Conservation (phyloP, 2,329 filamentous ascomycete species). For the Bipolaris bicolor region DNA sequence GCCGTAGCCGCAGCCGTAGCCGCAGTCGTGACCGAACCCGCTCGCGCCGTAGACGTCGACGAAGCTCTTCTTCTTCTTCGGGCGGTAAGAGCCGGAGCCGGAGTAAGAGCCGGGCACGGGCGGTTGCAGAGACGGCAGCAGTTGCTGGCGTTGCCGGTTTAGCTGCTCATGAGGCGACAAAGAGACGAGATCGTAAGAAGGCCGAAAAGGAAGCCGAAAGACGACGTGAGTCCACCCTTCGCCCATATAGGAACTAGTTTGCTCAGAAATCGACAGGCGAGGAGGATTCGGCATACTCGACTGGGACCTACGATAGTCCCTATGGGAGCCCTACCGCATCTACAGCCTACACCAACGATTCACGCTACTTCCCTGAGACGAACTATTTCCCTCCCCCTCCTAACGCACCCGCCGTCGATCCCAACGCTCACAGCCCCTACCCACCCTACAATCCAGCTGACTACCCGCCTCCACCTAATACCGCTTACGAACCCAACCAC, state of each 20-base stretch:
- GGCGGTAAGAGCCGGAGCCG: slow-evolving; percentile 46
- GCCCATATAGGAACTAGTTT: slow-evolving; percentile 18
- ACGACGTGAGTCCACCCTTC: slow-evolving; percentile 53
- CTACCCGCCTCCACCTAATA: slow-evolving; percentile 46
- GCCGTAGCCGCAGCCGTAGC: slow-evolving; percentile 23
- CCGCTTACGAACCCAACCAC: slow-evolving; percentile 34
- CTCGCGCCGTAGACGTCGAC: slow-evolving; percentile 47
- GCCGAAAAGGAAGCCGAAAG: slow-evolving; percentile 59
- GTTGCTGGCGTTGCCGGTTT: slow-evolving; percentile 64
- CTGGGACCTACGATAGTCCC: slow-evolving; percentile 38
- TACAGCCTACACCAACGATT: slow-evolving; percentile 37
- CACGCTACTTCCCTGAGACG: slow-evolving; percentile 53
- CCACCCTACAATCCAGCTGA: slow-evolving; percentile 53
- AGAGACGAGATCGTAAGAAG: slow-evolving; percentile 63
- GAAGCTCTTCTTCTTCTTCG: slow-evolving; percentile 53
- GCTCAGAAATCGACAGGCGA: slow-evolving; percentile 37
- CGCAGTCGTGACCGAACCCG: slow-evolving; percentile 25
- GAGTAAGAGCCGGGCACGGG: slow-evolving; percentile 57
- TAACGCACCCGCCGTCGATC: slow-evolving; percentile 37
- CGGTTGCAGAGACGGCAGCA: slow-evolving; percentile 62
- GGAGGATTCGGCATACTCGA: slow-evolving; percentile 46
- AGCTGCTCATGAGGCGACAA: slow-evolving; percentile 63
- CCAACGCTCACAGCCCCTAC: slow-evolving; percentile 37
- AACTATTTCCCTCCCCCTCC: slow-evolving; percentile 59
- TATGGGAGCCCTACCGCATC: slow-evolving; percentile 41